A percentile compares a stretch with the other conserved stretches of the same genome.
Evolutionary conservation across 345 rosid species (phyloP).

Genomic region (Acer campestre): DNA sequence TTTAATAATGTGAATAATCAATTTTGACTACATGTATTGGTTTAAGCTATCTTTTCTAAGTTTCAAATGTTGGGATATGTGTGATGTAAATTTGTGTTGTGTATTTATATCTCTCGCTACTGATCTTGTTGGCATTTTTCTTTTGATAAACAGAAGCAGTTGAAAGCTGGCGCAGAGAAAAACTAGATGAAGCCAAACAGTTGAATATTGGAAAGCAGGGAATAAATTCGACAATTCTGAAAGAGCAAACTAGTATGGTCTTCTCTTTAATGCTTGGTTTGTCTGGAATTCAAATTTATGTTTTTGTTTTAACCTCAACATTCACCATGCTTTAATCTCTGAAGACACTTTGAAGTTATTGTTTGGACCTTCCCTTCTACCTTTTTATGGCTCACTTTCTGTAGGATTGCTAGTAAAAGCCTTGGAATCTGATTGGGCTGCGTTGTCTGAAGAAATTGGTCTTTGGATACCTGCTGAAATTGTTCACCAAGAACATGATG

Average conservation of each 20-base stretch:
- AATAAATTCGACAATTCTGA: slow-evolving; percentile 47
- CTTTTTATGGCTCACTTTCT: slow-evolving; percentile 8
- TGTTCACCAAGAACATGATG: slow-evolving; percentile 71
- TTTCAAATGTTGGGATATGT: not conserved
- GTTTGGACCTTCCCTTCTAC: slow-evolving; percentile 3
- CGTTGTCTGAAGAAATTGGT: slow-evolving; percentile 79
- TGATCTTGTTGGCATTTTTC: slow-evolving; percentile 25
- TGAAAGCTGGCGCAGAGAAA: slow-evolving; percentile 90
- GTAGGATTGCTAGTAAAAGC: slow-evolving; percentile 71
- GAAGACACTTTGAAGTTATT: not conserved
- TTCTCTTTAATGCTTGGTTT: slow-evolving; percentile 14
- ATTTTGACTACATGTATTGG: slow-evolving; percentile 1
- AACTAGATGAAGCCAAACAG: slow-evolving; percentile 64
- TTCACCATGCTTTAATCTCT: not conserved
- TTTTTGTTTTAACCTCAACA: slow-evolving; percentile 15
- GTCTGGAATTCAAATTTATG: slow-evolving; percentile 1
- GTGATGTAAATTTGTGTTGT: not conserved
- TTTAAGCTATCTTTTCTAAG: slow-evolving; percentile 7
- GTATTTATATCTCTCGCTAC: slow-evolving; percentile 14
- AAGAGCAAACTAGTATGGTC: slow-evolving; percentile 76
- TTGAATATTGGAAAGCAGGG: slow-evolving; percentile 44
- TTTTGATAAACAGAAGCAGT: slow-evolving; percentile 64
- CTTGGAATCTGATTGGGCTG: slow-evolving; percentile 79
- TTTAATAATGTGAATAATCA: slow-evolving; percentile 1
- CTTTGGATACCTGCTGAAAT: slow-evolving; percentile 85